Conservation (phyloP, 1,139 yeast species). For the Suhomyces bokatorum region DNA sequence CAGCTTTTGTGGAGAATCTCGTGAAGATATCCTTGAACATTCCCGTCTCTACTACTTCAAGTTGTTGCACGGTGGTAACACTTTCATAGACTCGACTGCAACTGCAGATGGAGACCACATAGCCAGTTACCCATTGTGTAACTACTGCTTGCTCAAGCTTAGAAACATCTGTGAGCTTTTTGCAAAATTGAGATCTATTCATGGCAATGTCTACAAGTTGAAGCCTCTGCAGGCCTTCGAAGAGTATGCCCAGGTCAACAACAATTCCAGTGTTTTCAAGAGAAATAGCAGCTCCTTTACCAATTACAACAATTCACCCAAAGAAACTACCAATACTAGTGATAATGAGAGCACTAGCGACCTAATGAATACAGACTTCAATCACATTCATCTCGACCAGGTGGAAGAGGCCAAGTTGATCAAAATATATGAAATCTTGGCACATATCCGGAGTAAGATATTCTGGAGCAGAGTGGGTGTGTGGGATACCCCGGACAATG, state of each 20-base stretch:
- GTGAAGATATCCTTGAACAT: slow-evolving; percentile 70
- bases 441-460: slow-evolving; percentile 45
- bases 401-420: slow-evolving; percentile 24
- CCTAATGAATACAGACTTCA: slow-evolving; percentile 14
- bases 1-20: slow-evolving; percentile 76
- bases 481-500: slow-evolving; percentile 48
- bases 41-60: slow-evolving; percentile 74
- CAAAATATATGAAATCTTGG: slow-evolving; percentile 25
- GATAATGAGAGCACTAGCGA: slow-evolving; percentile 10
- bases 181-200: slow-evolving; percentile 68
- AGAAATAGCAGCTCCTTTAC: slow-evolving; percentile 14
- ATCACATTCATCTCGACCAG: slow-evolving; percentile 15
- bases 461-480: slow-evolving; percentile 86
- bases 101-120: slow-evolving; percentile 28
- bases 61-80: slow-evolving; percentile 24
- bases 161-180: slow-evolving; percentile 79
- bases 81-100: slow-evolving; percentile 11
- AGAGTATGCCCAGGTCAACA: slow-evolving; percentile 19
- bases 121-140: slow-evolving; percentile 71
- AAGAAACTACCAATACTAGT: slow-evolving; percentile 1
- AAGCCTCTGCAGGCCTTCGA: slow-evolving; percentile 26
- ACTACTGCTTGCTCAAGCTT: slow-evolving; percentile 75
- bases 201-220: slow-evolving; percentile 48
- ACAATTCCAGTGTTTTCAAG: slow-evolving; percentile 20
- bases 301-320: slow-evolving; percentile 2